Percentiles rank a stretch among this genome's conserved stretches.
Conservation (phyloP, 2,329 filamentous ascomycete genomes). For the Hypoxylon sp. region DNA sequence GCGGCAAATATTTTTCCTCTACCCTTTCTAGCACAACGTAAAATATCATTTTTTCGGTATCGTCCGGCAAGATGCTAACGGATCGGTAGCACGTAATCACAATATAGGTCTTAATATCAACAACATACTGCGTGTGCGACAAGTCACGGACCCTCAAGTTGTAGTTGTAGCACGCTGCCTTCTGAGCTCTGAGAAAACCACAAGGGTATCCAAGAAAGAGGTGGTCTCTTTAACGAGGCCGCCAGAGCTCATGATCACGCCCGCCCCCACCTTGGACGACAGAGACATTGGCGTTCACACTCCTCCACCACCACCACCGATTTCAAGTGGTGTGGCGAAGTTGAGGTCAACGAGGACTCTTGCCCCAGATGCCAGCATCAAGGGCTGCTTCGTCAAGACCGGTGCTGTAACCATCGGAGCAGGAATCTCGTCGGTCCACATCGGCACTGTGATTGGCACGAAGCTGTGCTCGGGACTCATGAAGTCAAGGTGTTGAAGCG, state of each 20-base stretch:
- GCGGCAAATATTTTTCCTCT: neutral
- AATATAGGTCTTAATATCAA: neutral
- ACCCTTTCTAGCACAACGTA: too few relatives aligned
- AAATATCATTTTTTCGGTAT: too few relatives aligned
- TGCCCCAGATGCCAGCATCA: neutral
- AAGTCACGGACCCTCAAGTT: neutral
- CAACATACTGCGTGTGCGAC: neutral
- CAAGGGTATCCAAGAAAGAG: neutral
- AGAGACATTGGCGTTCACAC: neutral
- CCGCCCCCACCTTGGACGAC: neutral
- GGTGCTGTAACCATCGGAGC: neutral
- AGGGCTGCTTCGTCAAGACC: neutral
- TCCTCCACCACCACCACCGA: neutral
- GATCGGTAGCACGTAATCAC: too few relatives aligned
- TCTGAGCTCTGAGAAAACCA: neutral
- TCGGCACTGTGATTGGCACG: neutral
- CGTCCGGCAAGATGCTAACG: too few relatives aligned
- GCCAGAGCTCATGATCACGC: neutral
- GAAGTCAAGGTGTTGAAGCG: neutral
- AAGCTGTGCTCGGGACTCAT: neutral
- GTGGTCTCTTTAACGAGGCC: neutral
- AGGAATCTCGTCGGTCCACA: neutral
- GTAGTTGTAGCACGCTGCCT: neutral
- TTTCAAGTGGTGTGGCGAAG: neutral
- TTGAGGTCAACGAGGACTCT: neutral